These are phyloP conservation scores for Tetracladium setigerum DNA, from an alignment of 495 filamentous ascomycete species.

Conservation along the genomic window DNA sequence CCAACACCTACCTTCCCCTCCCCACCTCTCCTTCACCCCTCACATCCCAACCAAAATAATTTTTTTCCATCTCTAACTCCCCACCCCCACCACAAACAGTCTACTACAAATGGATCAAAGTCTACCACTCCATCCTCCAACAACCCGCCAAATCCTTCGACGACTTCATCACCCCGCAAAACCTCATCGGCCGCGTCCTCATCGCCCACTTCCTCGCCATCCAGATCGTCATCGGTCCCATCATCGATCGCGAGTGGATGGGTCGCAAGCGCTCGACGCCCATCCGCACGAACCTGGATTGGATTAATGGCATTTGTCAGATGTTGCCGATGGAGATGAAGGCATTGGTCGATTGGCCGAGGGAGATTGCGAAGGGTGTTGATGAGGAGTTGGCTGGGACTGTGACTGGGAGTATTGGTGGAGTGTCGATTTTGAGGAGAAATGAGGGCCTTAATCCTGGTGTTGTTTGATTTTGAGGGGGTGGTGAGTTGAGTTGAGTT, in stretches of 20 bases:
- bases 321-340: neutral
- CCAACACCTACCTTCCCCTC: neutral
- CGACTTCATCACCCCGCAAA: constrained; percentile 8
- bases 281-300: neutral
- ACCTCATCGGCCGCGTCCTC: constrained; percentile 4
- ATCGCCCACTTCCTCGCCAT: constrained; percentile 18
- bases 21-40: too few species aligned
- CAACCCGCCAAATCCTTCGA: neutral
- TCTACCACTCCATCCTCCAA: constrained; percentile 5
- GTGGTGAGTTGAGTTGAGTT: too few species aligned
- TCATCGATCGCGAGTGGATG: constrained; percentile 10
- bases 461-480: too few species aligned
- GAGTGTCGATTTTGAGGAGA: too few species aligned
- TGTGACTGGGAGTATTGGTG: too few species aligned
- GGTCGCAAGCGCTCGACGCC: neutral
- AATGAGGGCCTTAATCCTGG: too few species aligned
- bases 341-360: constrained; percentile 10
- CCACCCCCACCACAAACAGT: neutral
- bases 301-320: constrained; percentile 1
- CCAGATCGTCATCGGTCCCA: constrained; percentile 14
- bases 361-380: constrained; percentile 1
- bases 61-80: too few species aligned
- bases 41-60: too few species aligned
- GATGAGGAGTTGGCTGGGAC: too few species aligned
- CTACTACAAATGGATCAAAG: constrained; percentile 15